Percentiles rank a stretch among this genome's conserved stretches.
These are phyloP conservation scores for Rubia yunnanensis DNA, from an alignment of 257 asterid species.

Conservation along the genomic window DNA sequence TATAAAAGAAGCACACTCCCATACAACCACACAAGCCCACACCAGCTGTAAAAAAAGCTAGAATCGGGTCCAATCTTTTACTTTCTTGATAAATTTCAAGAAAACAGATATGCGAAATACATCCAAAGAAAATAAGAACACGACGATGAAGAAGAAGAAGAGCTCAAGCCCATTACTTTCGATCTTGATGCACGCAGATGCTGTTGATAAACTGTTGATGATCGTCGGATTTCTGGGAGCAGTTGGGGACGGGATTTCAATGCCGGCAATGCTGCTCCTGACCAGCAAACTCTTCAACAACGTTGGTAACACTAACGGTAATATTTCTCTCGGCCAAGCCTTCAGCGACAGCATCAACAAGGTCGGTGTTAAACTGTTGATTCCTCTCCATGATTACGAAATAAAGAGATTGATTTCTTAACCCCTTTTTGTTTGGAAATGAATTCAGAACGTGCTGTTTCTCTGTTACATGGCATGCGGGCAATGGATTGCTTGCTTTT, in stretches of 20 bases:
- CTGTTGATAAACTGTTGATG: slow-evolving; percentile 47
- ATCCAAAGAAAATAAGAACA: slow-evolving; percentile 12
- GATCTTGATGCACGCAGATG: slow-evolving; percentile 70
- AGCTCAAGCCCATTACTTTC: slow-evolving; percentile 22
- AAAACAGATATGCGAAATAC: slow-evolving; percentile 7
- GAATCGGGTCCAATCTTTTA: neutral
- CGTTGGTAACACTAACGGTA: slow-evolving; percentile 29
- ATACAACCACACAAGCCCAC: neutral
- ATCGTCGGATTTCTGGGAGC: slow-evolving; percentile 59
- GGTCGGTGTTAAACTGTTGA: slow-evolving; percentile 21
- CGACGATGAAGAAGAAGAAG: slow-evolving; percentile 23
- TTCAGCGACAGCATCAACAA: slow-evolving; percentile 40
- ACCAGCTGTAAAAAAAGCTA: neutral
- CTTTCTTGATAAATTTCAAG: neutral
- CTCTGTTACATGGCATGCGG: slow-evolving; percentile 72
- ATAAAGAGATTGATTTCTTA: neutral
- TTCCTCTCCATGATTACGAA: neutral
- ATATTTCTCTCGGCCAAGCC: slow-evolving; percentile 6
- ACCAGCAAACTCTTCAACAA: slow-evolving; percentile 63
- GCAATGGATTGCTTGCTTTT: slow-evolving; percentile 70
- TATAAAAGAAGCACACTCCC: neutral
- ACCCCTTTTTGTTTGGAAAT: neutral
- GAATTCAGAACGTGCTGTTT: slow-evolving; percentile 56
- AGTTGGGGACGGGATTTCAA: slow-evolving; percentile 54
- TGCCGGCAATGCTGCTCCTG: slow-evolving; percentile 55